Evolutionary conservation across 805 yeast species (phyloP).

Genomic region (Lachancea quebecensis): DNA sequence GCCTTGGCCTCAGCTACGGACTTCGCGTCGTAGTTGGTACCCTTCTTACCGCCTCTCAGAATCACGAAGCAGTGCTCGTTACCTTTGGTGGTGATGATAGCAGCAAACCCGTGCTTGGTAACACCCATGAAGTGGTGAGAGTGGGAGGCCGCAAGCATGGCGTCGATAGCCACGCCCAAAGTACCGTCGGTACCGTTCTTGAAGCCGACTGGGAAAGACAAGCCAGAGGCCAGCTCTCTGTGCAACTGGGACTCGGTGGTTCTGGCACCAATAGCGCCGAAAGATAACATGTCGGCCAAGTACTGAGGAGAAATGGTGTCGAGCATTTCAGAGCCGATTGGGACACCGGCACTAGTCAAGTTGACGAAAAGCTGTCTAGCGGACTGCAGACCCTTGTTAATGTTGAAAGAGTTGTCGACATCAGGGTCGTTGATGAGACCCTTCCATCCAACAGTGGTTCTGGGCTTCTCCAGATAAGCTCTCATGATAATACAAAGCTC

Average conservation of each 20-base stretch:
- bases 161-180: slow-evolving; percentile 87
- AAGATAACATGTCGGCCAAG: slow-evolving; percentile 80
- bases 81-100: slow-evolving; percentile 93
- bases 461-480: slow-evolving; percentile 96
- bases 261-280: slow-evolving; percentile 99
- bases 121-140: slow-evolving; percentile 96
- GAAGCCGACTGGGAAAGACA: slow-evolving; percentile 98
- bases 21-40: slow-evolving; percentile 83
- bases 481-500: slow-evolving; percentile 90
- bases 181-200: slow-evolving; percentile 98
- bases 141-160: slow-evolving; percentile 83
- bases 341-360: slow-evolving; percentile 71
- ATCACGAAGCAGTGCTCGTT: slow-evolving; percentile 91
- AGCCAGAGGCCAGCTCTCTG: slow-evolving; percentile 94
- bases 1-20: slow-evolving; percentile 71
- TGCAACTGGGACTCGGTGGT: slow-evolving; percentile 97
- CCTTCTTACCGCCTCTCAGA: slow-evolving; percentile 90
- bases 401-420: slow-evolving; percentile 83
- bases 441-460: slow-evolving; percentile 99
- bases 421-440: slow-evolving; percentile 97
- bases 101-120: slow-evolving; percentile 94
- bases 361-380: slow-evolving; percentile 81
- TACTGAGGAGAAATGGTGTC: slow-evolving; percentile 97
- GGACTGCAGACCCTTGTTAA: slow-evolving; percentile 86
- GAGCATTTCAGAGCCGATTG: slow-evolving; percentile 96